Evolutionary conservation across 2,329 filamentous ascomycete genomes (phyloP).

Genomic region (Graphilbum ipis-grandicollis): DNA sequence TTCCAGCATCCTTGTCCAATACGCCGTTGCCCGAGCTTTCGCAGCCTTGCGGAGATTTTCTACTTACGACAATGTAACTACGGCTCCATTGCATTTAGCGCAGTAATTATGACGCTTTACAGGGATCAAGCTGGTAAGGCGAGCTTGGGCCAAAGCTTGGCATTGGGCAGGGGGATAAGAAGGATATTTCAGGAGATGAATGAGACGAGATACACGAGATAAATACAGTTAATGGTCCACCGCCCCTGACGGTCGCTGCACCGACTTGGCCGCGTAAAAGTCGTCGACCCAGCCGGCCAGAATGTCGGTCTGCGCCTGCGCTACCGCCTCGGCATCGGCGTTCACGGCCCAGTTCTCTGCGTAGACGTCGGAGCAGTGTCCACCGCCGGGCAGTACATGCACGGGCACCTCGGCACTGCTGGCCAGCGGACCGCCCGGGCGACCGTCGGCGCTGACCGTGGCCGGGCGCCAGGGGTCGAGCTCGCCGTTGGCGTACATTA

Average conservation of each 20-base stretch:
- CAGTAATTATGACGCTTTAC: too few relatives aligned
- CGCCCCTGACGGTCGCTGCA: slow-evolving; percentile 3
- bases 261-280: slow-evolving; percentile 20
- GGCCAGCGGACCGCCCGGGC: slow-evolving; percentile 20
- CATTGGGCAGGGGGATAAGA: too few relatives aligned
- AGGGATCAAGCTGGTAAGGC: too few relatives aligned
- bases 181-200: too few relatives aligned
- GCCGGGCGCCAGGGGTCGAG: slow-evolving; percentile 23
- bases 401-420: slow-evolving; percentile 16
- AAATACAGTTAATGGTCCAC: too few relatives aligned
- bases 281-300: slow-evolving; percentile 36
- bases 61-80: too few relatives aligned
- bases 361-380: slow-evolving; percentile 23
- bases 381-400: slow-evolving; percentile 17
- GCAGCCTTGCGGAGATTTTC: too few relatives aligned
- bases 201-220: too few relatives aligned
- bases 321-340: slow-evolving; percentile 27
- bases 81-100: too few relatives aligned
- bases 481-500: slow-evolving; percentile 22
- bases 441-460: slow-evolving; percentile 18
- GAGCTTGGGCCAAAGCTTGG: too few relatives aligned
- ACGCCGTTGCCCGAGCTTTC: too few relatives aligned
- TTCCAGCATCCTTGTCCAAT: too few relatives aligned
- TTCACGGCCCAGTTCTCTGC: slow-evolving; percentile 31
- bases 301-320: slow-evolving; percentile 29